phyloP scores from a whole-genome alignment of 768 basidiomycete species.

The Agrocybe praecox region DNA sequence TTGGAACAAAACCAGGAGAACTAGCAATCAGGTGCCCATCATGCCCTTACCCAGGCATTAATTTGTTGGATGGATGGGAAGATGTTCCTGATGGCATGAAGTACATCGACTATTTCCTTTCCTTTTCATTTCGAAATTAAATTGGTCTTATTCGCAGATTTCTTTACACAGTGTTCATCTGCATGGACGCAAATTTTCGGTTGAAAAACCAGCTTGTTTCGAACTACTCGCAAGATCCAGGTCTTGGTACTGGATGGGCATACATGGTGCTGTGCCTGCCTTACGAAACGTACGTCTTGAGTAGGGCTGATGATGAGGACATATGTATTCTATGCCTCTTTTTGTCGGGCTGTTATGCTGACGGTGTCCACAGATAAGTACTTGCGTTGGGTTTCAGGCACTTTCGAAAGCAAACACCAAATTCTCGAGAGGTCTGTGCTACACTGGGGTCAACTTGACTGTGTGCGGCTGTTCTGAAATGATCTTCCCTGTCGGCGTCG shows the following conservation, averaged over 20 bases:
- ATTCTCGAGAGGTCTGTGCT: no score
- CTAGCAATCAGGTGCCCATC: slow-evolving; percentile 32
- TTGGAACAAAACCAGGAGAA: slow-evolving; percentile 22
- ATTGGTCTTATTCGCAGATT: slow-evolving; percentile 2
- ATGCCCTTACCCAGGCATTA: slow-evolving; percentile 33
- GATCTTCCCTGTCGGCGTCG: no score
- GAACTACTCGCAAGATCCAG: slow-evolving; percentile 10
- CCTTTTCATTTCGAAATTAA: no score
- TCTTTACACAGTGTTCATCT: slow-evolving; percentile 10
- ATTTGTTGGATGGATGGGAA: slow-evolving; percentile 26
- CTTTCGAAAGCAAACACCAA: no score
- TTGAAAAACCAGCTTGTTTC: slow-evolving; percentile 12
- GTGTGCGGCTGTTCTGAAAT: no score
- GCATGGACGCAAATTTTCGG: no score
- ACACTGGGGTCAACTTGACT: no score
- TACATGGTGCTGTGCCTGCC: slow-evolving; percentile 7
- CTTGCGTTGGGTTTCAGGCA: no score
- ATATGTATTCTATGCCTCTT: background rate
- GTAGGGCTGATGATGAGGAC: slow-evolving; percentile 4
- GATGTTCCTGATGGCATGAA: background rate
- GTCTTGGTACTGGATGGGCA: slow-evolving; percentile 6
- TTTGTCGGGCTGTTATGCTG: no score
- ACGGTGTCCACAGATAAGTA: no score
- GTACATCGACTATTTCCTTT: no score
- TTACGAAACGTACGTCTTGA: slow-evolving; percentile 12